Conservation (phyloP, 2,329 filamentous ascomycete species). For the Ophiocordyceps robertsii region DNA sequence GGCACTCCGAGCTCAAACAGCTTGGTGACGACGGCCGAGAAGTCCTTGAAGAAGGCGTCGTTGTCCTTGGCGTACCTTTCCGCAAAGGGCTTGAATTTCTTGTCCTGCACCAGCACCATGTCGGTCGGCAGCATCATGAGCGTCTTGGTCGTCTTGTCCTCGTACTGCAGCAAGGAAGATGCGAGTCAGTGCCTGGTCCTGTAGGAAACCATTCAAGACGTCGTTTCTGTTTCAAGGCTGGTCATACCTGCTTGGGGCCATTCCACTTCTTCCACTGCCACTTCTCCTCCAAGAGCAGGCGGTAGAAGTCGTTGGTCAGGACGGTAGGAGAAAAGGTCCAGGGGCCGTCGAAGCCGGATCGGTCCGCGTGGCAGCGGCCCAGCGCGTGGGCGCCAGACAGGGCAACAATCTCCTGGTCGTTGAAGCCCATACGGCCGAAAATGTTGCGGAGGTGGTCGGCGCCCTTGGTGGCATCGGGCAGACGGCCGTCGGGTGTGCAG, state of each 20-base stretch:
- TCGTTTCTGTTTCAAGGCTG: no score
- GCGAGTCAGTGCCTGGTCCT: no score
- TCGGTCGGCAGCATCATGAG: slow-evolving; percentile 98
- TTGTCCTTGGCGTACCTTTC: slow-evolving; percentile 87
- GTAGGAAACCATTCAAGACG: slow-evolving; percentile 3
- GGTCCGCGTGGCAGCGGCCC: slow-evolving; percentile 79
- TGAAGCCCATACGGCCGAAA: slow-evolving; percentile 95
- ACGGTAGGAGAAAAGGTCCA: slow-evolving; percentile 90
- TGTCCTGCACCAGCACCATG: slow-evolving; percentile 76
- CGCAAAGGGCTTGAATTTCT: slow-evolving; percentile 66
- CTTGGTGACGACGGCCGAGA: slow-evolving; percentile 62
- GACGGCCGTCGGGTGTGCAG: slow-evolving; percentile 88
- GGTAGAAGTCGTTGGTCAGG: slow-evolving; percentile 91
- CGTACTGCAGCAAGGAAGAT: slow-evolving; percentile 45
- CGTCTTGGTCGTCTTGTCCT: slow-evolving; percentile 75
- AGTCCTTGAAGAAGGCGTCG: slow-evolving; percentile 88
- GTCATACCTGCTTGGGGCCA: slow-evolving; percentile 56
- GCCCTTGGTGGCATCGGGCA: slow-evolving; percentile 66
- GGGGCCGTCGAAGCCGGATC: slow-evolving; percentile 76
- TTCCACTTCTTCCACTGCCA: slow-evolving; percentile 89
- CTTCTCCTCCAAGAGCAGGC: slow-evolving; percentile 77
- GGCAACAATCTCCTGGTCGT: slow-evolving; percentile 92
- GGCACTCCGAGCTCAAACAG: slow-evolving; percentile 93
- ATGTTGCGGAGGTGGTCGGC: slow-evolving; percentile 76
- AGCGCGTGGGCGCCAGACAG: slow-evolving; percentile 76